A percentile compares a stretch with the other conserved stretches of the same genome.
Evolutionary conservation across 1,139 yeast species (phyloP).

Genomic region (Lodderomyces beijingensis): DNA sequence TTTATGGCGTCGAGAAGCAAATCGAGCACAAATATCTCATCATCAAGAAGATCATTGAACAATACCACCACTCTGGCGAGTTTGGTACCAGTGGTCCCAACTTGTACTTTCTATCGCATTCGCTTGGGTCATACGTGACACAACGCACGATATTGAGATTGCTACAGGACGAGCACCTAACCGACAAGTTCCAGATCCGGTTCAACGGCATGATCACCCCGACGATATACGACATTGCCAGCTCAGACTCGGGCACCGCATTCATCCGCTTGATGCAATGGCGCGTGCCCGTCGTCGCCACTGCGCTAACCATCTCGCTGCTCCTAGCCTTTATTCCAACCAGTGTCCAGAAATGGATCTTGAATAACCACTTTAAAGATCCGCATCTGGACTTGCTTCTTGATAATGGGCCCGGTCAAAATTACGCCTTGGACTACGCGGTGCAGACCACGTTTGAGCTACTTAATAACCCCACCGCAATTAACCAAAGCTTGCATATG

Average conservation of each 20-base stretch:
- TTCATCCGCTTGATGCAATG: slow-evolving; percentile 27
- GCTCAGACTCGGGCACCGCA: slow-evolving; percentile 45
- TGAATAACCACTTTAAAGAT: slow-evolving; percentile 5
- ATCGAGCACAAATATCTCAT: slow-evolving; percentile 45
- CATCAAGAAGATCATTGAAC: slow-evolving; percentile 23
- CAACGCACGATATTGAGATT: slow-evolving; percentile 46
- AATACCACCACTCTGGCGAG: not conserved
- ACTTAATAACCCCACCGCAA: slow-evolving; percentile 34
- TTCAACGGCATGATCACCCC: slow-evolving; percentile 64
- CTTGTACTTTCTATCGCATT: slow-evolving; percentile 52
- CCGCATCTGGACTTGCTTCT: slow-evolving; percentile 1
- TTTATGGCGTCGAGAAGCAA: slow-evolving; percentile 46
- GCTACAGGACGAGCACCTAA: slow-evolving; percentile 19
- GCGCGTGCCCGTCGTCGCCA: slow-evolving; percentile 29
- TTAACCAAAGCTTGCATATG: slow-evolving; percentile 50
- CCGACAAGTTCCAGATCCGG: slow-evolving; percentile 19
- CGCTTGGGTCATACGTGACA: slow-evolving; percentile 55
- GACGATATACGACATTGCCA: slow-evolving; percentile 53
- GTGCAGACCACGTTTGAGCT: slow-evolving; percentile 41
- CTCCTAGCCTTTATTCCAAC: slow-evolving; percentile 21
- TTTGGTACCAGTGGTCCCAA: too few species aligned
- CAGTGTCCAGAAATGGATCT: slow-evolving; percentile 3
- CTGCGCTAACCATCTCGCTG: slow-evolving; percentile 18
- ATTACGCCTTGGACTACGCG: slow-evolving; percentile 30
- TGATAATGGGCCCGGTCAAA: slow-evolving; percentile 5